A percentile compares a stretch with the other conserved stretches of the same genome.
Evolutionary conservation across 2,329 filamentous ascomycete species (phyloP).

Genomic region (Tolypocladium amazonense): DNA sequence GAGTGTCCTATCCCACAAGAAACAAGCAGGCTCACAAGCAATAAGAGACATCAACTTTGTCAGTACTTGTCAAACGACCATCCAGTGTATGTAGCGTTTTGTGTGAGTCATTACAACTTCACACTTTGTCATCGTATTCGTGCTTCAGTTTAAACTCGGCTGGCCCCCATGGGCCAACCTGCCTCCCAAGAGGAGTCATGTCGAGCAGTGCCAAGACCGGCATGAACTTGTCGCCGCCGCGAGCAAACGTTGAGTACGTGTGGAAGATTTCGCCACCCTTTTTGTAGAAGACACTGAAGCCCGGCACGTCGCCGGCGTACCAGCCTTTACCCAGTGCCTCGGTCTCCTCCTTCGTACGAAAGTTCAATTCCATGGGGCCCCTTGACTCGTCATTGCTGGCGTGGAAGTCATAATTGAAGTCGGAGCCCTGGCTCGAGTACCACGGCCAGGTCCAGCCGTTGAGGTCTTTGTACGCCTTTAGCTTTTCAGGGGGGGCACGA

Average conservation of each 20-base stretch:
- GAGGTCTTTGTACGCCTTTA: slow-evolving; percentile 23
- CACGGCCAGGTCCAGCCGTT: slow-evolving; percentile 31
- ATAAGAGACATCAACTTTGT: not conserved
- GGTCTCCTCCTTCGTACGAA: slow-evolving; percentile 12
- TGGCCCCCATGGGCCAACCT: slow-evolving; percentile 13
- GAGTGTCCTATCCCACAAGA: too few relatives aligned
- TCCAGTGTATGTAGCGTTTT: too few relatives aligned
- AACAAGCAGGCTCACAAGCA: too few relatives aligned
- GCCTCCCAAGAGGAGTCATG: slow-evolving; percentile 22
- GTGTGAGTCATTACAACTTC: not conserved
- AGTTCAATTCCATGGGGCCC: slow-evolving; percentile 15
- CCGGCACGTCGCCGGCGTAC: slow-evolving; percentile 21
- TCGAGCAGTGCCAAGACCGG: slow-evolving; percentile 20
- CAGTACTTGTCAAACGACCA: not conserved
- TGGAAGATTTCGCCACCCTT: slow-evolving; percentile 22
- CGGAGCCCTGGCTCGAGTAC: slow-evolving; percentile 22
- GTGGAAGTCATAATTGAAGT: slow-evolving; percentile 30
- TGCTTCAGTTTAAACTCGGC: slow-evolving; percentile 15
- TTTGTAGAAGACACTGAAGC: slow-evolving; percentile 25
- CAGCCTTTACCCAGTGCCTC: slow-evolving; percentile 15
- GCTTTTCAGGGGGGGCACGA: slow-evolving; percentile 23
- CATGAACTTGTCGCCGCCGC: slow-evolving; percentile 20
- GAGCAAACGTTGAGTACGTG: slow-evolving; percentile 23
- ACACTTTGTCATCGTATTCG: slow-evolving; percentile 10
- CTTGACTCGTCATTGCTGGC: slow-evolving; percentile 19